These are phyloP conservation scores for Eleusine indica DNA, from an alignment of 176 grass and related monocot species.

Conservation along the genomic window DNA sequence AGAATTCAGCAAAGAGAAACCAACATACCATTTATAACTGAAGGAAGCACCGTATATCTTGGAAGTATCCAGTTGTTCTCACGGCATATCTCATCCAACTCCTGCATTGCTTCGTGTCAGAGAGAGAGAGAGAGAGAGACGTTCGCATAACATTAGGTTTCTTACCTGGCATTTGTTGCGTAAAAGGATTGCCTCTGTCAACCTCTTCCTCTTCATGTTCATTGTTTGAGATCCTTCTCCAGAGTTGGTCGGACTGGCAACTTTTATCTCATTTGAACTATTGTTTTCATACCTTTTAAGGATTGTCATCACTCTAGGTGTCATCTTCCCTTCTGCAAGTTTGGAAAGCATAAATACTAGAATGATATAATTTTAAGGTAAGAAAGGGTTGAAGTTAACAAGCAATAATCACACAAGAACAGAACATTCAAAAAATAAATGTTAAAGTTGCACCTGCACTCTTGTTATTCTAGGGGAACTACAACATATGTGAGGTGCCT, in stretches of 20 bases:
- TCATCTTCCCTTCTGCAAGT: slow-evolving; percentile 47
- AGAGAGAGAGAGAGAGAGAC: background rate
- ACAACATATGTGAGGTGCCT: background rate
- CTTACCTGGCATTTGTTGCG: slow-evolving; percentile 51
- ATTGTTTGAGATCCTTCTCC: slow-evolving; percentile 27
- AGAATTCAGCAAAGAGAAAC: background rate
- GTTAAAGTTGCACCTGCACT: background rate
- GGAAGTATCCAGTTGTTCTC: slow-evolving; percentile 52
- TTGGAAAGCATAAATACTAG: background rate
- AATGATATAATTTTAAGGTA: background rate
- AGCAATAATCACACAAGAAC: slow-evolving; percentile 11
- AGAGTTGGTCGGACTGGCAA: slow-evolving; percentile 19
- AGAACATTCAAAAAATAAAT: background rate
- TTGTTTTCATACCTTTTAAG: slow-evolving; percentile 32
- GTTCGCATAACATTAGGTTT: background rate
- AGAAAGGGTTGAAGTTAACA: background rate
- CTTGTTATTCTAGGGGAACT: background rate
- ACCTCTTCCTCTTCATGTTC: slow-evolving; percentile 48
- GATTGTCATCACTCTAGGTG: slow-evolving; percentile 34
- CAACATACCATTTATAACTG: slow-evolving; percentile 37
- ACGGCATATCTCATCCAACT: slow-evolving; percentile 50
- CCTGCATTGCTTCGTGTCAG: slow-evolving; percentile 44
- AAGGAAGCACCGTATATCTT: slow-evolving; percentile 55
- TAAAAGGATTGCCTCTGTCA: slow-evolving; percentile 46
- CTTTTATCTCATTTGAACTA: slow-evolving; percentile 26